These are phyloP conservation scores for Fusarium tupiense DNA, from an alignment of 2,329 filamentous ascomycete genomes.

Conservation along the genomic window DNA sequence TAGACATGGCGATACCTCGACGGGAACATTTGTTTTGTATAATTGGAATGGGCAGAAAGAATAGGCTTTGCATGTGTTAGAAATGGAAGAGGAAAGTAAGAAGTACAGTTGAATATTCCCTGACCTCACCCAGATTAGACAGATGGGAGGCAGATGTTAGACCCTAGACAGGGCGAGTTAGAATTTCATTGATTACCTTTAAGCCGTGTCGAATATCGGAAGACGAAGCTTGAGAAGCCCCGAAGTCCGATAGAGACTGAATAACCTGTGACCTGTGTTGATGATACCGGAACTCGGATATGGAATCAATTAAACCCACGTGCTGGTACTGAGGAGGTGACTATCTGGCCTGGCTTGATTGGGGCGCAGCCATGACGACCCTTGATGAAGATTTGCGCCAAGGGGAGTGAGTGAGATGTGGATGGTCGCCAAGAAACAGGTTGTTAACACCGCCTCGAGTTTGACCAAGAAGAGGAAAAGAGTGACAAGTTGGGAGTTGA, in stretches of 20 bases:
- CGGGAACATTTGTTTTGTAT: slow-evolving; percentile 35
- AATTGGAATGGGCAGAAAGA: slow-evolving; percentile 12
- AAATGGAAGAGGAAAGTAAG: slow-evolving; percentile 3
- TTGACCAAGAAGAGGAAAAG: not conserved
- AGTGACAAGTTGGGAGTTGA: not conserved
- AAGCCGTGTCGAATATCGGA: not conserved
- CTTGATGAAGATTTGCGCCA: slow-evolving; percentile 31
- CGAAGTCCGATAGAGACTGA: not conserved
- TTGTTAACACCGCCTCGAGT: slow-evolving; percentile 14
- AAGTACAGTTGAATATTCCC: slow-evolving; percentile 14
- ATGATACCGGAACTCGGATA: not conserved
- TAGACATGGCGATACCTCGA: slow-evolving; percentile 30
- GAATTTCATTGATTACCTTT: slow-evolving; percentile 20
- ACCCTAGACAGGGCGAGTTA: slow-evolving; percentile 26
- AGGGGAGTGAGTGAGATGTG: not conserved
- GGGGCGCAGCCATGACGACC: slow-evolving; percentile 29
- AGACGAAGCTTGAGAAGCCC: not conserved
- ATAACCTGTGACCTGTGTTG: not conserved
- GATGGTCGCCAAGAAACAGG: slow-evolving; percentile 26
- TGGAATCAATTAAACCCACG: slow-evolving; percentile 17
- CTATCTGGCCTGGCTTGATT: slow-evolving; percentile 7
- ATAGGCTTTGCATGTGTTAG: slow-evolving; percentile 1
- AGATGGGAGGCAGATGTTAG: slow-evolving; percentile 20
- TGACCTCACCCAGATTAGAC: slow-evolving; percentile 22
- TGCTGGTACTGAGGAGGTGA: slow-evolving; percentile 9